phyloP scores from a whole-genome alignment of 805 yeast genomes.

The Sungouiozyma ichnusensis region DNA sequence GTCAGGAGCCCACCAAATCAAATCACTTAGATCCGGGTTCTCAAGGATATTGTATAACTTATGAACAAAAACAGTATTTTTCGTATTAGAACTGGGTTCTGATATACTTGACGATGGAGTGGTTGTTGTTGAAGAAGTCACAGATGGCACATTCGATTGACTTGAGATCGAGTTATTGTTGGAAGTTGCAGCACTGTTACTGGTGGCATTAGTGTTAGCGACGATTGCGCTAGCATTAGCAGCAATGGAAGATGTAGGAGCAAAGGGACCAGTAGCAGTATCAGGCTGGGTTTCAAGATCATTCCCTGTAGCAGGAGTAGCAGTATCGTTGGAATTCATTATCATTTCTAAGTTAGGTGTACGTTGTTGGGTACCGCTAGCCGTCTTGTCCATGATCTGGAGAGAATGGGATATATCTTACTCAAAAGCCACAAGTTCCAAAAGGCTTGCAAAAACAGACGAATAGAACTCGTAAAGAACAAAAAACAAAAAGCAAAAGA shows the following conservation, averaged over 20 bases:
- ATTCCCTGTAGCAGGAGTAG: not conserved
- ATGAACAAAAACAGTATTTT: slow-evolving; percentile 66
- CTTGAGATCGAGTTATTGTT: not conserved
- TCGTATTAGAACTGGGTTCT: slow-evolving; percentile 15
- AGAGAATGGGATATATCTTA: not conserved
- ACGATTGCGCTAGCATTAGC: not conserved
- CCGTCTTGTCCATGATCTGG: not conserved
- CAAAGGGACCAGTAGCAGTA: not conserved
- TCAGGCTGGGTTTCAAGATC: not conserved
- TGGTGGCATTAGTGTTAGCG: not conserved
- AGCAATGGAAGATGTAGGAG: not conserved
- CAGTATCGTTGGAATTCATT: not conserved
- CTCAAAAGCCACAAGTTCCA: not conserved
- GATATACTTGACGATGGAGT: slow-evolving; percentile 1
- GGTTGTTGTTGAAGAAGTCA: not conserved
- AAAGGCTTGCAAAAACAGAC: not conserved
- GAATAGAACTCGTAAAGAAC: not conserved
- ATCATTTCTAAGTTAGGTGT: not conserved
- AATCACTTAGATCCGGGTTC: slow-evolving; percentile 56
- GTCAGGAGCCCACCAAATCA: slow-evolving; percentile 76
- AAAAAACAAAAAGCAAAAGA: not conserved
- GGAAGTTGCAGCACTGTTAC: slow-evolving; percentile 1
- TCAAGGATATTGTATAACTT: slow-evolving; percentile 87
- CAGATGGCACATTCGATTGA: not conserved
- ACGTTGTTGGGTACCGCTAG: not conserved